Evolutionary conservation across 257 asterid genomes (phyloP).

Genomic region (Coffea eugenioides): DNA sequence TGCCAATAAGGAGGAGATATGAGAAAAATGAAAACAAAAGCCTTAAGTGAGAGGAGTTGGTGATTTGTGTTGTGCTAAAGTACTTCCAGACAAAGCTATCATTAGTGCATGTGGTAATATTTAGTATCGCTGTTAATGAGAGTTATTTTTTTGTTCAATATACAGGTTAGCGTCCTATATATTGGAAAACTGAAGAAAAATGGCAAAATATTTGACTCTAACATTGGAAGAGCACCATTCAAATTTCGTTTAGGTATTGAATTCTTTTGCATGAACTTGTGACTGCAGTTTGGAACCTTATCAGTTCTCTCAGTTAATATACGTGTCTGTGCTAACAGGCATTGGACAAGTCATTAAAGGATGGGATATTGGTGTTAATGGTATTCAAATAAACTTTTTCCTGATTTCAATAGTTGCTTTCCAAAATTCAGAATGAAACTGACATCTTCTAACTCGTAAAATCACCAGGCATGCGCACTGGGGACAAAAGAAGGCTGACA

Average conservation of each 20-base stretch:
- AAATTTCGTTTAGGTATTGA: no score
- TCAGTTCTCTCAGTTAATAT: not conserved
- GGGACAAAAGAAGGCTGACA: conserved; percentile 89
- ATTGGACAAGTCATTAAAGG: conserved; percentile 92
- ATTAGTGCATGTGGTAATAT: no score
- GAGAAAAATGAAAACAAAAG: not conserved
- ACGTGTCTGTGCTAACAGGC: conserved; percentile 46
- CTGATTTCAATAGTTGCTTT: conserved; percentile 1
- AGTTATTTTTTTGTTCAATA: no score
- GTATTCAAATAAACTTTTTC: conserved; percentile 27
- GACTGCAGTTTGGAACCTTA: not conserved
- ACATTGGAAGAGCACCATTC: no score
- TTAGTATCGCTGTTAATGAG: no score
- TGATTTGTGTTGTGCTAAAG: no score
- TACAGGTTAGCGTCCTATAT: no score
- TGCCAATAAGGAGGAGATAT: not conserved
- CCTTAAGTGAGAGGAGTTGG: not conserved
- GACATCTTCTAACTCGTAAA: conserved; percentile 13
- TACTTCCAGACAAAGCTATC: no score
- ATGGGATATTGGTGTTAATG: conserved; percentile 95
- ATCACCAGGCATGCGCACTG: conserved; percentile 84
- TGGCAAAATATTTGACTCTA: no score
- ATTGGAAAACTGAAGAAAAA: no score
- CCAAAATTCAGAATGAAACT: conserved; percentile 1
- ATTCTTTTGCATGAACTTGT: no score